These are phyloP conservation scores for Candida ulmi DNA, from an alignment of 805 yeast species.

Conservation along the genomic window DNA sequence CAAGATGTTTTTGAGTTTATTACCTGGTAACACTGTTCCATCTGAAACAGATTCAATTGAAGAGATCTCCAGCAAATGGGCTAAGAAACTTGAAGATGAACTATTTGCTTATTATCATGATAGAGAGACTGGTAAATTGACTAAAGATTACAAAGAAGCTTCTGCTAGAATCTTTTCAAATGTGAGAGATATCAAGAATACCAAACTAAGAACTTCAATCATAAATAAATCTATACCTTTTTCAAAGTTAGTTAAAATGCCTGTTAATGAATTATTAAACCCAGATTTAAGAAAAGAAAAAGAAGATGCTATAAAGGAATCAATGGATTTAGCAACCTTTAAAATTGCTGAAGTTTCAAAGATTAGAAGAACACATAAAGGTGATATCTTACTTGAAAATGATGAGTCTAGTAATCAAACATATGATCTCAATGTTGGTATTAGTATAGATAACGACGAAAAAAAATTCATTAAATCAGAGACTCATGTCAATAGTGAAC, in stretches of 20 bases:
- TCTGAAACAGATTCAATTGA: slow-evolving; percentile 27
- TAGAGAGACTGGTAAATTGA: slow-evolving; percentile 15
- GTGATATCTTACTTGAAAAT: slow-evolving; percentile 73
- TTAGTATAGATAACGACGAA: slow-evolving; percentile 18
- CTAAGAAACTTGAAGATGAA: slow-evolving; percentile 46
- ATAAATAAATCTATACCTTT: slow-evolving; percentile 48
- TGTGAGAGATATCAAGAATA: slow-evolving; percentile 53
- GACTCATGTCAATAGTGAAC: slow-evolving; percentile 8
- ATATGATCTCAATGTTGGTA: slow-evolving; percentile 26
- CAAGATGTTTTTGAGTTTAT: slow-evolving; percentile 42
- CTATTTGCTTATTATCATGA: slow-evolving; percentile 35
- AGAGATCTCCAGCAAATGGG: slow-evolving; percentile 37
- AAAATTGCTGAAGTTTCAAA: slow-evolving; percentile 55
- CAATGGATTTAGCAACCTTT: slow-evolving; percentile 62
- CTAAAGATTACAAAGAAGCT: slow-evolving; percentile 49
- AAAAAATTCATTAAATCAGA: slow-evolving; percentile 16
- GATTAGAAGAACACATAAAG: slow-evolving; percentile 78
- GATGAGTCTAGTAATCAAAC: slow-evolving; percentile 26
- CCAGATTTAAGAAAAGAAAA: slow-evolving; percentile 70
- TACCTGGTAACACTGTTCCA: slow-evolving; percentile 26
- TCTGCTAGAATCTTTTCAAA: slow-evolving; percentile 62
- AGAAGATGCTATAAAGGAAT: slow-evolving; percentile 63
- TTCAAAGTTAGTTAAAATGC: slow-evolving; percentile 53
- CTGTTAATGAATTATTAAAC: slow-evolving; percentile 71
- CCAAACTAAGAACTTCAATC: slow-evolving; percentile 51